Percentiles rank a stretch among this genome's conserved stretches.
phyloP scores from a whole-genome alignment of 2,329 filamentous ascomycete genomes.

The Cladophialophora yegresii region DNA sequence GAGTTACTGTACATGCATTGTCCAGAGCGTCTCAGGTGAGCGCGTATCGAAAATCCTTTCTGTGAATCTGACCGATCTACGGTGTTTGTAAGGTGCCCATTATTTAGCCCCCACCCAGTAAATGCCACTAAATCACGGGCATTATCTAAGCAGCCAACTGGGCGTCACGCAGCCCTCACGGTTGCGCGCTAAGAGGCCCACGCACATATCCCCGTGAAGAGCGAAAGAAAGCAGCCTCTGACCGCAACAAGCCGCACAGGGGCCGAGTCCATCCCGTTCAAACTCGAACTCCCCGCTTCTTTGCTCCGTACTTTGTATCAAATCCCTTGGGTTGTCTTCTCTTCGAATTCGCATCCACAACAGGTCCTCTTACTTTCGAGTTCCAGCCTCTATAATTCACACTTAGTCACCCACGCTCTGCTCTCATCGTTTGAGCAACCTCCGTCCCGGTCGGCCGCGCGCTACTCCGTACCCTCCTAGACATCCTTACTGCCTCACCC shows the following conservation, averaged over 20 bases:
- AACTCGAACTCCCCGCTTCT: conserved; percentile 15
- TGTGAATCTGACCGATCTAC: neutral
- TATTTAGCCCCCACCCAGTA: neutral
- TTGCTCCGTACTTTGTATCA: conserved; percentile 5
- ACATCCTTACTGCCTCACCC: conserved; percentile 10
- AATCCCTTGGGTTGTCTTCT: conserved; percentile 13
- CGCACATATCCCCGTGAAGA: neutral
- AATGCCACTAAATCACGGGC: neutral
- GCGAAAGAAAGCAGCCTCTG: neutral
- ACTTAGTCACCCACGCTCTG: conserved; percentile 12
- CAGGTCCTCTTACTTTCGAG: conserved; percentile 13
- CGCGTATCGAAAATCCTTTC: neutral
- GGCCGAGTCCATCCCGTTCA: conserved; percentile 13
- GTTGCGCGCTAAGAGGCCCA: neutral
- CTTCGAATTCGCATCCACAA: conserved; percentile 1
- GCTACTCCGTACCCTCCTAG: neutral
- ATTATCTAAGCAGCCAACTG: neutral
- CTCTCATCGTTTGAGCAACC: conserved; percentile 3
- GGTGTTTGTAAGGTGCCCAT: neutral
- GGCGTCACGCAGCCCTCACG: neutral
- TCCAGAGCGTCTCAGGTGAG: neutral
- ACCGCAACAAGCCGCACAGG: conserved; percentile 1
- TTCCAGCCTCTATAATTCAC: conserved; percentile 15
- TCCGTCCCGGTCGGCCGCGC: conserved; percentile 3
- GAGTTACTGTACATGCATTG: neutral